Percentiles rank a stretch among this genome's conserved stretches.
Evolutionary conservation across 805 yeast species (phyloP).

Genomic region (Citeromyces nyonsensis): DNA sequence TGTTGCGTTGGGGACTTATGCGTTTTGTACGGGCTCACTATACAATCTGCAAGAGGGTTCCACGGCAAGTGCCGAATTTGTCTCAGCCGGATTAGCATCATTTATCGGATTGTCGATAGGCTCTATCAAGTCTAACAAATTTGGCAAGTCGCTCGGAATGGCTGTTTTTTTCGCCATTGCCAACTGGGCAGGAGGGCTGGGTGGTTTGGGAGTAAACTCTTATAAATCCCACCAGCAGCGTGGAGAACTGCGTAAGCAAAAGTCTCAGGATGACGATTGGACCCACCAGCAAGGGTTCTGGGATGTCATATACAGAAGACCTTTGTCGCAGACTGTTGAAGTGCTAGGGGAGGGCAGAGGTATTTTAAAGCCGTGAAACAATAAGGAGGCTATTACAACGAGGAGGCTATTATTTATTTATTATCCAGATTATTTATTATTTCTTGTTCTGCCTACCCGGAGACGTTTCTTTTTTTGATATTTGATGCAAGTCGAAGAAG

Average conservation of each 20-base stretch:
- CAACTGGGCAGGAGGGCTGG: constrained; percentile 41
- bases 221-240: constrained; percentile 25
- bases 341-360: constrained; percentile 61
- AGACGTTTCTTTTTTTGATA: too few relatives aligned
- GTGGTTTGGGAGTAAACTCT: constrained; percentile 28
- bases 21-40: constrained; percentile 14
- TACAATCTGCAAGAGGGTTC: constrained; percentile 13
- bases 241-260: constrained; percentile 17
- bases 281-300: constrained; percentile 46
- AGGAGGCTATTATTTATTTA: constrained; percentile 1
- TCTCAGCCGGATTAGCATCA: constrained; percentile 9
- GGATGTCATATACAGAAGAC: constrained; percentile 72
- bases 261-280: constrained; percentile 7
- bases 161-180: constrained; percentile 28
- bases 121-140: constrained; percentile 17
- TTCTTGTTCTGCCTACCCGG: background rate
- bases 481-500: too few relatives aligned
- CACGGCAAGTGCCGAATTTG: constrained; percentile 12
- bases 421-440: constrained; percentile 1
- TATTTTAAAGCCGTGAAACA: constrained; percentile 19
- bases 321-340: constrained; percentile 64
- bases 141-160: constrained; percentile 29
- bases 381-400: background rate
- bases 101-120: constrained; percentile 8
- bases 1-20: constrained; percentile 14